These are phyloP conservation scores for Botrytis aclada DNA, from an alignment of 2,329 filamentous ascomycete species.

Conservation along the genomic window DNA sequence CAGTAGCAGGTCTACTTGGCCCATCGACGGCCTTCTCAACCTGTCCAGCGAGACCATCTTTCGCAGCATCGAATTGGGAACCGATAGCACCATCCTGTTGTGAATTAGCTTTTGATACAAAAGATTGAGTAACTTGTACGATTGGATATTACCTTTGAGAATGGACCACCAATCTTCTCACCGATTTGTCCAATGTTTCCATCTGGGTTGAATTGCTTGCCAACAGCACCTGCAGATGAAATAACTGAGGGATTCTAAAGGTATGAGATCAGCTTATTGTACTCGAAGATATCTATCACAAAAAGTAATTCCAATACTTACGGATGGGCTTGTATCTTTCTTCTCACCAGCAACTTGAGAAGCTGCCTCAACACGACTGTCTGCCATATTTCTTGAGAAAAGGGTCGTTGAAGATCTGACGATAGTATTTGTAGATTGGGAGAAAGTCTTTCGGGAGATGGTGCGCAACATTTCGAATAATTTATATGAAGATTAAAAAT, in stretches of 20 bases:
- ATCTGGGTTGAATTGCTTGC: conserved; percentile 6
- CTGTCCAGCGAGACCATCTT: conserved; percentile 11
- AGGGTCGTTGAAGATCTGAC: neutral
- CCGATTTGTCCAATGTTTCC: conserved; percentile 9
- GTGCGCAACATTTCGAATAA: neutral
- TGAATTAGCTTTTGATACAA: neutral
- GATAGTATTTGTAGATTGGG: neutral
- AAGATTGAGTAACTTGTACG: fast-evolving
- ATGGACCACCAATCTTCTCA: conserved; percentile 11
- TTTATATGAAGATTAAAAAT: neutral
- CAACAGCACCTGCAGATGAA: neutral
- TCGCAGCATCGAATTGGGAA: conserved; percentile 5
- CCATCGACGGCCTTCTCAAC: conserved; percentile 12
- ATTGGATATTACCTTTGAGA: neutral
- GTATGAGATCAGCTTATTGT: neutral
- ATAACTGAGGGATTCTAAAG: neutral
- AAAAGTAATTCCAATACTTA: neutral
- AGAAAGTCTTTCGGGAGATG: conserved; percentile 3
- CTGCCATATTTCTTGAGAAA: conserved; percentile 4
- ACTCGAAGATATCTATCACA: no score
- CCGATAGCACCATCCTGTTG: neutral
- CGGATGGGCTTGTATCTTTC: neutral
- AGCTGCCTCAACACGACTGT: neutral
- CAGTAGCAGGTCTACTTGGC: conserved; percentile 9
- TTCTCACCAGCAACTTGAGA: neutral